A percentile compares a stretch with the other conserved stretches of the same genome.
Conservation (phyloP, 805 yeast genomes). For the Pichia ethanolica region DNA sequence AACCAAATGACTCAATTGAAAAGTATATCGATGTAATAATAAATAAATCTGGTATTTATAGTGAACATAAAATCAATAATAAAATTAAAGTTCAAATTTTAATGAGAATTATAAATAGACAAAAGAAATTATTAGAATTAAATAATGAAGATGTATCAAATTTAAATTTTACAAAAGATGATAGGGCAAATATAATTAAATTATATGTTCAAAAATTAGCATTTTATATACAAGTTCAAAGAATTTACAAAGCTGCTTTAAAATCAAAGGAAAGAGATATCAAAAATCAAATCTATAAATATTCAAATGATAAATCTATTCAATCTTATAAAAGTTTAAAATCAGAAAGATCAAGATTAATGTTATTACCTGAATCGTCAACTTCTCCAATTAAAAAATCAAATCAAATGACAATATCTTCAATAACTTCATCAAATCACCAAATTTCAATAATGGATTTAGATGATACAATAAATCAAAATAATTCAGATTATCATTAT, state of each 20-base stretch:
- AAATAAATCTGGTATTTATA: conserved; percentile 41
- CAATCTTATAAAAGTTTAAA: conserved; percentile 13
- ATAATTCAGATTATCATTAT: conserved; percentile 11
- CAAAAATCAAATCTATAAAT: conserved; percentile 2
- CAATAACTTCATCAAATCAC: background rate
- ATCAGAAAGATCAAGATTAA: conserved; percentile 12
- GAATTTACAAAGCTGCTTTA: conserved; percentile 48
- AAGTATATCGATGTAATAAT: conserved; percentile 40
- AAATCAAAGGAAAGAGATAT: conserved; percentile 13
- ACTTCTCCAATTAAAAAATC: background rate
- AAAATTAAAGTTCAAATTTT: conserved; percentile 35
- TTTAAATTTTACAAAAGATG: conserved; percentile 29
- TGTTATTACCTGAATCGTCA: conserved; percentile 5
- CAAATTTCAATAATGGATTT: conserved; percentile 3
- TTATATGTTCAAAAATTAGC: conserved; percentile 46
- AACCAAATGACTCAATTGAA: conserved; percentile 35
- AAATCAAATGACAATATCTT: background rate
- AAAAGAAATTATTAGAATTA: conserved; percentile 5
- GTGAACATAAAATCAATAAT: conserved; percentile 44
- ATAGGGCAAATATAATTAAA: conserved; percentile 38
- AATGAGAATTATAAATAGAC: conserved; percentile 22
- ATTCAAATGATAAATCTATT: conserved; percentile 8
- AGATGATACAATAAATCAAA: conserved; percentile 7
- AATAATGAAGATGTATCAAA: background rate
- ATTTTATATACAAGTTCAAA: conserved; percentile 54